Evolutionary conservation across 805 yeast genomes (phyloP), one percentile per base, ranked within the genome.

Genomic region (Candida silvicultrix): DNA sequence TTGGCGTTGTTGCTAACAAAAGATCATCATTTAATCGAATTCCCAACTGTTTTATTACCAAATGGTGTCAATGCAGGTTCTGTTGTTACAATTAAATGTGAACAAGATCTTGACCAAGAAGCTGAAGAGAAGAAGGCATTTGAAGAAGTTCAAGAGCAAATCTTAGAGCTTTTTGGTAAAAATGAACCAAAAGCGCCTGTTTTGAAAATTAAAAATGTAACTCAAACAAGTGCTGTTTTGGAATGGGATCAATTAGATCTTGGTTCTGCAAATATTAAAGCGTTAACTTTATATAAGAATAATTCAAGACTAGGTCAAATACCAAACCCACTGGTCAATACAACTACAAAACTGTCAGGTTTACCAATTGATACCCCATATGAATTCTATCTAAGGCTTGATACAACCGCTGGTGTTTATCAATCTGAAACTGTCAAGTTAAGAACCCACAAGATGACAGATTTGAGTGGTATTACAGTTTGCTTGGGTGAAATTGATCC

Each of bases 391-490:
- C 74, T 94, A 56, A 78, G 81, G 54, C 70, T 94, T 60, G 84
- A 81, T 47, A 90, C 99, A 8, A 83, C 96, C 0, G 95, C 97
- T 0, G 99, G 99, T n/a, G 72, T 74, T 11, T 87, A 75, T 57
- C 70, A 70, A 58, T 86, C 96, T 11, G 83, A 89, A 40, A 66
- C 67, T 19, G 63, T 92, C 21, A 75, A 75, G 42, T 78, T 90
- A 15, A 83, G 78, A 47, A 94, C 99, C 3, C 98, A 89, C 63
- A 90, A 89, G 60, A 89, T 92, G 97, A 89, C 97, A 0, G 97
- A 94, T 66, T 73, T 94, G 56, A 76, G 88, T 2, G 99, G 99
- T 49, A 89, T 94, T 47, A 89, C 92, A 0, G 85, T 88, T 1
- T 92, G 98, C 64, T 63, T 89, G 44, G 98, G 99, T 36, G 85